A percentile compares a stretch with the other conserved stretches of the same genome.
These are phyloP conservation scores for Metschnikowia lachancei DNA, from an alignment of 805 yeast genomes.

Conservation along the genomic window DNA sequence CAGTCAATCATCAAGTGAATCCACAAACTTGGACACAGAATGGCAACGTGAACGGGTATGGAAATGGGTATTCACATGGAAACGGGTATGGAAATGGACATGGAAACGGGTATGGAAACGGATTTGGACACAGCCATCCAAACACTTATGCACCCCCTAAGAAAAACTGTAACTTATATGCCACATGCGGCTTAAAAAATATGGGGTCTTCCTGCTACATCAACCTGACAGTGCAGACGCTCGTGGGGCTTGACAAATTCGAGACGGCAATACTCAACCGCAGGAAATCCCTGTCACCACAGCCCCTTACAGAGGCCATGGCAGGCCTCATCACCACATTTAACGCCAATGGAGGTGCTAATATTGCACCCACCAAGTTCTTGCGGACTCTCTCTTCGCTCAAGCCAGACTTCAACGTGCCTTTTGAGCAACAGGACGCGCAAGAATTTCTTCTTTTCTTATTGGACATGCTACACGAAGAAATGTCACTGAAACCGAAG, in stretches of 20 bases:
- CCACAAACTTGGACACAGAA: background rate
- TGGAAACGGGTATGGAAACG: too few relatives aligned
- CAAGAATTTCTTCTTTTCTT: constrained; percentile 70
- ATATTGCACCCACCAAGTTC: constrained; percentile 65
- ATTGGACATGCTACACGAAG: constrained; percentile 68
- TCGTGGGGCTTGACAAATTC: constrained; percentile 54
- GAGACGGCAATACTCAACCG: constrained; percentile 43
- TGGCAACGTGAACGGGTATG: background rate
- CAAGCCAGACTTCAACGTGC: constrained; percentile 67
- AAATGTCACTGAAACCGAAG: constrained; percentile 39
- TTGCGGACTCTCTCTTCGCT: constrained; percentile 48
- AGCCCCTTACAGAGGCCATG: constrained; percentile 47
- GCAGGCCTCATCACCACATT: constrained; percentile 56
- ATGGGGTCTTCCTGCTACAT: constrained; percentile 75
- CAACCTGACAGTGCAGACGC: constrained; percentile 68
- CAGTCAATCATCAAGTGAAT: background rate
- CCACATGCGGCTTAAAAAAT: constrained; percentile 63
- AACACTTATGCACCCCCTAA: background rate
- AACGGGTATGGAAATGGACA: too few relatives aligned
- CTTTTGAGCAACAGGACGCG: constrained; percentile 77
- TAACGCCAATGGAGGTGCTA: constrained; percentile 54
- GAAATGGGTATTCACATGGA: too few relatives aligned
- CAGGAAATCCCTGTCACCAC: background rate
- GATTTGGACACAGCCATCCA: too few relatives aligned
- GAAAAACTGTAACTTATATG: constrained; percentile 18